Evolutionary conservation across 2,329 filamentous ascomycete genomes (phyloP).

Genomic region (Aureobasidium sp.): DNA sequence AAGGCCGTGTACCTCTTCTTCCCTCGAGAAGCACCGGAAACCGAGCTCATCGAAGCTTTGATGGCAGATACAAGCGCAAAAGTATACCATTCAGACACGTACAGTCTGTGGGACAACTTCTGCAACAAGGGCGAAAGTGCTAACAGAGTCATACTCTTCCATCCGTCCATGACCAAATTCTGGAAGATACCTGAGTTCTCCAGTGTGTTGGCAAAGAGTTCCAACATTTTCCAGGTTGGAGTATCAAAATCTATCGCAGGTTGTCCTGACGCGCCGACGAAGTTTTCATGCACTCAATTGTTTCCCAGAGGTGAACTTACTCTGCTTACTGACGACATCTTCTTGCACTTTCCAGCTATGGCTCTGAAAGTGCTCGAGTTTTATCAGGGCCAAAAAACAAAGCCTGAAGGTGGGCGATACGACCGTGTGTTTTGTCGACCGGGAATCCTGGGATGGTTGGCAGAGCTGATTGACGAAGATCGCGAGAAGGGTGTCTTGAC

Average conservation of each 20-base stretch:
- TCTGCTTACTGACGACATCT: slow-evolving; percentile 40
- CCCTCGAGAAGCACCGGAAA: slow-evolving; percentile 21
- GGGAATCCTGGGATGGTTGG: slow-evolving; percentile 25
- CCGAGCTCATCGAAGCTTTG: slow-evolving; percentile 20
- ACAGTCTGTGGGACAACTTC: slow-evolving; percentile 27
- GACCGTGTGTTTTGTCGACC: slow-evolving; percentile 26
- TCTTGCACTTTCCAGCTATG: slow-evolving; percentile 32
- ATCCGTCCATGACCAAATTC: slow-evolving; percentile 13
- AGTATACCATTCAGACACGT: slow-evolving; percentile 22
- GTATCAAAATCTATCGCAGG: background rate
- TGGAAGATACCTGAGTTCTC: slow-evolving; percentile 20
- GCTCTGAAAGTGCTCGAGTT: slow-evolving; percentile 32
- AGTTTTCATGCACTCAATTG: slow-evolving; percentile 24
- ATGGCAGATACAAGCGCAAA: slow-evolving; percentile 22
- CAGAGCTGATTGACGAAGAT: slow-evolving; percentile 18
- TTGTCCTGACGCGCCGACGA: slow-evolving; percentile 11
- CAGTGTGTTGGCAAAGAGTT: background rate
- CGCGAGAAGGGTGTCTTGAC: slow-evolving; percentile 14
- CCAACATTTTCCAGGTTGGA: slow-evolving; percentile 18
- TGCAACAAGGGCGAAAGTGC: slow-evolving; percentile 11
- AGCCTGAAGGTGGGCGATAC: slow-evolving; percentile 21
- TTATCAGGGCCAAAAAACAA: slow-evolving; percentile 28
- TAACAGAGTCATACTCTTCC: slow-evolving; percentile 17
- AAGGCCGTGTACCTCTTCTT: slow-evolving; percentile 26
- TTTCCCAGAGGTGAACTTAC: slow-evolving; percentile 35